These are phyloP conservation scores for Acanthamoeba royreba DNA, from an alignment of 208 protist genomes.

Conservation along the genomic window DNA sequence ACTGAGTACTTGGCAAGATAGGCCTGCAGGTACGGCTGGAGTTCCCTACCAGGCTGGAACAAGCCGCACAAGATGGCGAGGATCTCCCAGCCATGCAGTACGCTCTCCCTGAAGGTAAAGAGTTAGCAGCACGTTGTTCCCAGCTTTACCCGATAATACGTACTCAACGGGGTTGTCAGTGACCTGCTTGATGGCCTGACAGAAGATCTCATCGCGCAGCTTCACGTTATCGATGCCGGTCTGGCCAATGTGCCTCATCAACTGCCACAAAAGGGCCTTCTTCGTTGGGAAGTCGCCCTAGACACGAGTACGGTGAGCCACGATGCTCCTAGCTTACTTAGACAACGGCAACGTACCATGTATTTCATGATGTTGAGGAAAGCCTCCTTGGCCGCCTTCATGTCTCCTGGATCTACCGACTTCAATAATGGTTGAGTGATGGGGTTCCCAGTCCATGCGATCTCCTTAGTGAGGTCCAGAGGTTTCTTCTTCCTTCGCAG, in stretches of 20 bases:
- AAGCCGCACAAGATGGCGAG: slow-evolving; percentile 38
- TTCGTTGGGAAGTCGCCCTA: slow-evolving; percentile 54
- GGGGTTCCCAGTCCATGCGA: background rate
- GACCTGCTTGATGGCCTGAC: slow-evolving; percentile 68
- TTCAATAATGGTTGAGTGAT: background rate
- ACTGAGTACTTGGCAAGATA: background rate
- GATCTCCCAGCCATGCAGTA: background rate
- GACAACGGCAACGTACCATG: slow-evolving; percentile 9
- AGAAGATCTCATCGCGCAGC: slow-evolving; percentile 66
- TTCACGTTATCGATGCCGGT: background rate
- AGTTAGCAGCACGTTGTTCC: background rate
- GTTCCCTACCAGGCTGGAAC: background rate
- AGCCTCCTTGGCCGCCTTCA: background rate
- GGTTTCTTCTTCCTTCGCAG: slow-evolving; percentile 33
- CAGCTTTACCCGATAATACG: background rate
- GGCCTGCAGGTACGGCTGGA: background rate
- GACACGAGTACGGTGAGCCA: background rate
- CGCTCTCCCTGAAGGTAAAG: background rate
- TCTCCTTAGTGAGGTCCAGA: background rate
- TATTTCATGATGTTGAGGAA: slow-evolving; percentile 59
- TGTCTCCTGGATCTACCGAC: background rate
- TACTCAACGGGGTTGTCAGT: slow-evolving; percentile 45
- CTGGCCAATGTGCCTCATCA: background rate
- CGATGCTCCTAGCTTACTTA: background rate
- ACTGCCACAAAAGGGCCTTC: background rate